Base-by-base conservation (phyloP, 179 eudicot genomes). In the Spinacia oleracea region DNA sequence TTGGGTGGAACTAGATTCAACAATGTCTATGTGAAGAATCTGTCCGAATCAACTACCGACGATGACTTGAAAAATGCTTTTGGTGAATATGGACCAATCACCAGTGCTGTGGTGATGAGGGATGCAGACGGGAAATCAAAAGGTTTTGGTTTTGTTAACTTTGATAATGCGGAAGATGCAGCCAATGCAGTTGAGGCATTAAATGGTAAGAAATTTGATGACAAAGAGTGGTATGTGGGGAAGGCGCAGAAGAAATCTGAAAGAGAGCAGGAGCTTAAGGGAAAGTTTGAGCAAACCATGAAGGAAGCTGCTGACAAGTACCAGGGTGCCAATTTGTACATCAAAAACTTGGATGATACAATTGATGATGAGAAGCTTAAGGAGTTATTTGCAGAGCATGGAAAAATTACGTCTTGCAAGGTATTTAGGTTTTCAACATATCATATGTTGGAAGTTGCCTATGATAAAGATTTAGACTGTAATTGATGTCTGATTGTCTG, bases 81-180 rank as follows among this genome's bases (percentile, higher is more conserved):
- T 86, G 89, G 91, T 50, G 90, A 90, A 71, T 88, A 69, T 81
- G 93, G 96, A 21, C 67, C 80, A 42, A 85, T 89, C 31, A 87
- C 93, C 35, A 88, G 93, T 90, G 85, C 83, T 53, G 91, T 86
- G 21, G 90, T 91, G 78, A 90, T 91, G 91, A 87, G 89, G 84
- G 93, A 91, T 76, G 89, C 84, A 4, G 89, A 90, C 68, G 96
- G 93, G 7, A 87, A 87, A 70, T 90, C 96, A 0, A 91, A 82
- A 78, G 78, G 96, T 73, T 91, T 90, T 83, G 96, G 96, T 25
- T 91, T 91, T 85, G 88, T 91, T 43, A 90, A 91, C 74, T 90
- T 75, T 79, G 93, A 91, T 38, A 86, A 81, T 83, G 88, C 90
- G 51, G 96, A 87, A 77, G 93, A 85, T 86, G 96, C 96, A 78